These are phyloP conservation scores for Myrica gale DNA, from an alignment of 306 rosid species.

Conservation along the genomic window DNA sequence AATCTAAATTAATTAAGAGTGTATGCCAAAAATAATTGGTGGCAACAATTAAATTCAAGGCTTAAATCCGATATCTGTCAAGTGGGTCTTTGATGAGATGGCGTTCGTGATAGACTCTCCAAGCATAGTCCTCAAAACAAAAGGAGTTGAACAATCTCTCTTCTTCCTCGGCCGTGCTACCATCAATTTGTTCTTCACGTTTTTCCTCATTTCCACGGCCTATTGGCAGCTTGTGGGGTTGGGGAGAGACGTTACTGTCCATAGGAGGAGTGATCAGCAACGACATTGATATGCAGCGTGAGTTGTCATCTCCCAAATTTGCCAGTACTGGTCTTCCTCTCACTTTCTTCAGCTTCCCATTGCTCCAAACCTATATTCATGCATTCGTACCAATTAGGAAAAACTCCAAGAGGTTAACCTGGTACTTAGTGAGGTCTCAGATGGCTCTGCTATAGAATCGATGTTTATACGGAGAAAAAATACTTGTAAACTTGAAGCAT, in stretches of 20 bases:
- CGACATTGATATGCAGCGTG: conserved; percentile 59
- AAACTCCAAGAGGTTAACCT: too few species aligned
- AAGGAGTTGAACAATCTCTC: conserved; percentile 51
- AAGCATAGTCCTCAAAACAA: conserved; percentile 80
- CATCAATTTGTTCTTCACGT: neutral
- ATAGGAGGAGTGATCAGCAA: conserved; percentile 69
- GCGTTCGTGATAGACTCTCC: conserved; percentile 72
- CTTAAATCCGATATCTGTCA: conserved; percentile 51
- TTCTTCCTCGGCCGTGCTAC: conserved; percentile 6
- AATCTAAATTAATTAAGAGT: neutral
- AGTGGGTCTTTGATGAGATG: conserved; percentile 62
- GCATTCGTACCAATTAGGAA: neutral
- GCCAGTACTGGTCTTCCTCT: conserved; percentile 62
- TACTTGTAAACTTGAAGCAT: too few species aligned
- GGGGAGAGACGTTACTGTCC: conserved; percentile 58
- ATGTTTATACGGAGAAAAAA: too few species aligned
- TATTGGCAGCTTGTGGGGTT: conserved; percentile 24
- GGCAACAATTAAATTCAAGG: neutral
- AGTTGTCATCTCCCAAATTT: conserved; percentile 27
- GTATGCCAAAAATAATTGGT: neutral
- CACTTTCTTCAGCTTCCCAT: conserved; percentile 76
- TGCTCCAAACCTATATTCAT: conserved; percentile 75
- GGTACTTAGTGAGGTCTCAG: too few species aligned
- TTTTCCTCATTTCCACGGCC: neutral
- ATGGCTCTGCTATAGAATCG: too few species aligned